Base-by-base conservation (phyloP, 441 rosid species). In the Gossypium gossypioides region DNA sequence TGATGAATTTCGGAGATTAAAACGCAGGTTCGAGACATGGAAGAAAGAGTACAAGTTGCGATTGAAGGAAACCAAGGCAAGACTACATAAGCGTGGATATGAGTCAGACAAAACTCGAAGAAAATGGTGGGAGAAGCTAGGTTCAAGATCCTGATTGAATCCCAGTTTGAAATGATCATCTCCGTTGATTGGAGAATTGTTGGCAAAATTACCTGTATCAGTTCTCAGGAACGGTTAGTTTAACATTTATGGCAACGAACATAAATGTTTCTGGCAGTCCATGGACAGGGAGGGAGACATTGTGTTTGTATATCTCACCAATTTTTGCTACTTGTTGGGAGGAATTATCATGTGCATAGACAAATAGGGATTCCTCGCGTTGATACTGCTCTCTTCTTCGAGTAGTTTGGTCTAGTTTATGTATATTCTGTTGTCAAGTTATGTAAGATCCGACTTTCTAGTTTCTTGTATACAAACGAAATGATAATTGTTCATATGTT, bases 51-150 rank as follows among this genome's bases (percentile, higher is more conserved):
- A 88, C 81, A 95, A 89, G 84, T 76, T 80, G 60, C 84, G 90
- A 83, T 75, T 95, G 72, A 82, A 85, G 81, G 96, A 89, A 59
- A 72, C 91, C 0, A 95, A 88, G 78, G 80, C 74, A 72, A 87
- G 88, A 81, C 81, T 95, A 42, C 85, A 83, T 72, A 92, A 85
- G 75, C 83, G 72, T 32, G 81, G 84, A 54, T 75, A 71, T 63
- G 96, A 86, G n/a, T 78, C 71, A 50, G 87, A 86, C 1, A 90
- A 79, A 83, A 72, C 78, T 63, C 86, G 89, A 42, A 80, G 95
- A 66, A 92, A 77, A 76, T 95, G 99, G 99, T 95, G 97, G 99
- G 96, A 80, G 15, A 87, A 81, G 84, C 73, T 84, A 59, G 32
- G 32, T 51, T 44, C 76, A 15, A 73, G 72, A 80, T 74, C 58